phyloP scores from a whole-genome alignment of 1,284 basidiomycete species.

The Rhodotorula sp. region DNA sequence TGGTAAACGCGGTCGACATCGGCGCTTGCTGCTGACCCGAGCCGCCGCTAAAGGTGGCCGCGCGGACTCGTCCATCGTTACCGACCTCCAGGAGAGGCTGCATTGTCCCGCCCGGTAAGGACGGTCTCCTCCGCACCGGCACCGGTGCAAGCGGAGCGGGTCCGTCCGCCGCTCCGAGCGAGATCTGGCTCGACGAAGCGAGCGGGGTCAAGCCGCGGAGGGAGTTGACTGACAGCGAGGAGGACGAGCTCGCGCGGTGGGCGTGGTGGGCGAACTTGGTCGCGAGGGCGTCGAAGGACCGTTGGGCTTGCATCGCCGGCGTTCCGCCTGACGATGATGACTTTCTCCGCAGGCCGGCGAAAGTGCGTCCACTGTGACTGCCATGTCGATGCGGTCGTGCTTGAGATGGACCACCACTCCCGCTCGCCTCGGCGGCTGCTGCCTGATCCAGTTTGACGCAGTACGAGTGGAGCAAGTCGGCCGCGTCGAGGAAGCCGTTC shows the following conservation, averaged over 20 bases:
- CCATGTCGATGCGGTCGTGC: neutral
- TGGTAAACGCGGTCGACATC: neutral
- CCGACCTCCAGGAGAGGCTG: slow-evolving; percentile 34
- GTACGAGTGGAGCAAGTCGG: slow-evolving; percentile 50
- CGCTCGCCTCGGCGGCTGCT: no score
- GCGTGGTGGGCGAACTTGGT: slow-evolving; percentile 22
- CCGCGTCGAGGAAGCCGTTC: slow-evolving; percentile 52
- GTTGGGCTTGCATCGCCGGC: slow-evolving; percentile 24
- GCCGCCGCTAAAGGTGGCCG: neutral
- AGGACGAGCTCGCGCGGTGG: slow-evolving; percentile 20
- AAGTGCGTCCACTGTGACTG: neutral
- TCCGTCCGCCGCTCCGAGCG: slow-evolving; percentile 18
- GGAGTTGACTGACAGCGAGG: slow-evolving; percentile 10
- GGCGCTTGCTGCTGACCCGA: neutral
- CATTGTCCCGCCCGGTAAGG: slow-evolving; percentile 29
- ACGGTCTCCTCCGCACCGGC: neutral
- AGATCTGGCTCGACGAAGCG: slow-evolving; percentile 21
- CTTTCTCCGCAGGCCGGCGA: neutral
- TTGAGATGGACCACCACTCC: neutral
- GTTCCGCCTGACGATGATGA: neutral
- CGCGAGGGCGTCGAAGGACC: slow-evolving; percentile 38
- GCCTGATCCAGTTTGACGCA: neutral
- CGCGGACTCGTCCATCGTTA: neutral
- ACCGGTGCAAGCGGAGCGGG: neutral
- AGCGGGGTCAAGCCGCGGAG: neutral